Conservation (phyloP, 2,329 filamentous ascomycete species). For the Calonectria henricotiae region DNA sequence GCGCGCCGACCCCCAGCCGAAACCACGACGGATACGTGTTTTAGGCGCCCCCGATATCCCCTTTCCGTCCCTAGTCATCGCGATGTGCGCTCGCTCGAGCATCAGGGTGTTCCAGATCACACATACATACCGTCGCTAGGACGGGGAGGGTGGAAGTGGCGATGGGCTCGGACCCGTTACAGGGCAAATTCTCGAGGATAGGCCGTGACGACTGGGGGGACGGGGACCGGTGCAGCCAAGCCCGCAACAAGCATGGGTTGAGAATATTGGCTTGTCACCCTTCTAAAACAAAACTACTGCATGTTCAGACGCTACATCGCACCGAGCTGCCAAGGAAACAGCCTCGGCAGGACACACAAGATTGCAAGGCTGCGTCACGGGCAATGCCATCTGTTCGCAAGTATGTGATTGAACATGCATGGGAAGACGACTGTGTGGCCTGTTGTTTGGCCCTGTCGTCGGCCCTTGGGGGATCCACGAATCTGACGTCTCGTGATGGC, state of each 20-base stretch:
- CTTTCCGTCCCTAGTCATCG: constrained; percentile 9
- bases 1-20: constrained; percentile 6
- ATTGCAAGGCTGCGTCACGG: constrained; percentile 8
- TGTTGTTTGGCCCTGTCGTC: constrained; percentile 22
- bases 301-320: neutral
- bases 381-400: neutral
- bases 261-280: constrained; percentile 8
- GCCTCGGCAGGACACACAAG: neutral
- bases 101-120: constrained; percentile 24
- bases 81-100: constrained; percentile 23
- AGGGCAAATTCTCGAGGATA: no score
- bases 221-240: neutral
- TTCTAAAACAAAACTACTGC: constrained; percentile 24
- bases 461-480: constrained; percentile 12
- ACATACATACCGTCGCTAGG: constrained; percentile 1
- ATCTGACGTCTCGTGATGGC: constrained; percentile 22
- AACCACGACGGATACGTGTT: constrained; percentile 19
- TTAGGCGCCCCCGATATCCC: constrained; percentile 10
- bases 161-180: constrained; percentile 21
- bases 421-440: constrained; percentile 21
- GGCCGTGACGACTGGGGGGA: constrained; percentile 3
- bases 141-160: neutral
- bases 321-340: constrained; percentile 9
- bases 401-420: constrained; percentile 8
- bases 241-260: neutral